Conservation (phyloP, 805 yeast species). For the Yarrowia porcina region DNA sequence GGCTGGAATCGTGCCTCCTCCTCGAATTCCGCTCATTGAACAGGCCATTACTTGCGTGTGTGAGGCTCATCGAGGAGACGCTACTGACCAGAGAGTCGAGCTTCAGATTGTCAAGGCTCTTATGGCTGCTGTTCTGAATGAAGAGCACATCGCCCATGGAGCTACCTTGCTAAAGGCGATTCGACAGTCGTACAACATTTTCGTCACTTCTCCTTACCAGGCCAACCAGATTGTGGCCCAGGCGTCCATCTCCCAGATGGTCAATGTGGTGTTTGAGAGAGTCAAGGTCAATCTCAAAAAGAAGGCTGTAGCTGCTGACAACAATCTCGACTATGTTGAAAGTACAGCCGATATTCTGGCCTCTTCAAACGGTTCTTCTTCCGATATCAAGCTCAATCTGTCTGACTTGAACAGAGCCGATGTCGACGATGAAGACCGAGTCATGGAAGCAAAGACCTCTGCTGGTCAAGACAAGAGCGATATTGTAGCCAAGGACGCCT, state of each 20-base stretch:
- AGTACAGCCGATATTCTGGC: neutral
- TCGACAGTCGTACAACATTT: conserved; percentile 89
- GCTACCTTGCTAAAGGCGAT: conserved; percentile 83
- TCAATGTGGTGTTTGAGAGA: conserved; percentile 78
- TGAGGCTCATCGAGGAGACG: conserved; percentile 85
- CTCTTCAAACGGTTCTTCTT: neutral
- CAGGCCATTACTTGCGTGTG: conserved; percentile 82
- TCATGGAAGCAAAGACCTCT: conserved; percentile 39
- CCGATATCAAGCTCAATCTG: conserved; percentile 36
- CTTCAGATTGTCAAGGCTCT: conserved; percentile 89
- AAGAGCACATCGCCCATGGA: conserved; percentile 82
- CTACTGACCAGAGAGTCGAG: conserved; percentile 84
- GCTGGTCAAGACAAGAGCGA: conserved; percentile 58
- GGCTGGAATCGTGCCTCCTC: conserved; percentile 51
- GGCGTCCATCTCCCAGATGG: conserved; percentile 88
- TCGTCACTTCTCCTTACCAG: conserved; percentile 75
- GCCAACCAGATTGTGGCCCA: conserved; percentile 92
- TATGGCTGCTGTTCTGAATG: conserved; percentile 81
- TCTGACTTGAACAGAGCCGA: conserved; percentile 34
- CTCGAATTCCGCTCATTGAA: conserved; percentile 62
- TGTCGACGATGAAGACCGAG: conserved; percentile 35
- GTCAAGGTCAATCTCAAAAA: conserved; percentile 43
- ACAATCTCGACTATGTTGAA: neutral
- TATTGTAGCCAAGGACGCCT: conserved; percentile 80
- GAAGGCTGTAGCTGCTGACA: neutral